A percentile compares a stretch with the other conserved stretches of the same genome.
Conservation (phyloP, 257 asterid genomes). For the Solanum habrochaites region DNA sequence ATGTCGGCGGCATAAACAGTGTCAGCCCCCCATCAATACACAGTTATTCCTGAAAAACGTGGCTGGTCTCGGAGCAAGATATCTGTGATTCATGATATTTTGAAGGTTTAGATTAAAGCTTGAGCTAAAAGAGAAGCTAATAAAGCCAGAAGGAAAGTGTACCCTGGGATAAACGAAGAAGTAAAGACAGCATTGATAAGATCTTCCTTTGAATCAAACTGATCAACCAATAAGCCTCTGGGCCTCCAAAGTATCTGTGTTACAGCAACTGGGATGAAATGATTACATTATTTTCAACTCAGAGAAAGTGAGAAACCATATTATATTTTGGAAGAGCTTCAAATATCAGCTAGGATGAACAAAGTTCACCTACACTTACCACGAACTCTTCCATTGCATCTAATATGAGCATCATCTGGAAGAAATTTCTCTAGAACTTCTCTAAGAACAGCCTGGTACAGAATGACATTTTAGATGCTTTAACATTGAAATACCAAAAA, state of each 20-base stretch:
- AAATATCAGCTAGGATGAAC: conserved; percentile 8
- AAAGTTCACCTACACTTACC: conserved; percentile 32
- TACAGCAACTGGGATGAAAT: conserved; percentile 65
- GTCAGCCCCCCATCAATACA: conserved; percentile 93
- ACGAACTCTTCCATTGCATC: conserved; percentile 92
- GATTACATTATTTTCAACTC: conserved; percentile 4
- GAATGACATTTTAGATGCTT: conserved; percentile 2
- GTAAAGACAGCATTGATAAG: conserved; percentile 84
- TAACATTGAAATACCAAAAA: neutral
- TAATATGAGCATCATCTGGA: conserved; percentile 76
- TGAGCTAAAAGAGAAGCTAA: neutral
- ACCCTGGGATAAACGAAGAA: conserved; percentile 97
- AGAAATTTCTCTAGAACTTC: conserved; percentile 54
- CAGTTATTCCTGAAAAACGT: conserved; percentile 69
- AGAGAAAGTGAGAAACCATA: neutral
- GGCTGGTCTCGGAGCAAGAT: conserved; percentile 96
- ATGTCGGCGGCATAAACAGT: conserved; percentile 94
- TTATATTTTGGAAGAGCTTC: neutral
- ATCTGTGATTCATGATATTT: conserved; percentile 28
- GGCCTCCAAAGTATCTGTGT: conserved; percentile 97
- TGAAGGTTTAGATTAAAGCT: conserved; percentile 5
- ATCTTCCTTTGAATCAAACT: conserved; percentile 92
- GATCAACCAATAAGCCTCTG: conserved; percentile 80
- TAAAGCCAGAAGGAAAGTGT: neutral
- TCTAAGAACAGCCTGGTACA: conserved; percentile 81